Conservation (phyloP, 2,329 filamentous ascomycete genomes). For the Xylaria digitata region DNA sequence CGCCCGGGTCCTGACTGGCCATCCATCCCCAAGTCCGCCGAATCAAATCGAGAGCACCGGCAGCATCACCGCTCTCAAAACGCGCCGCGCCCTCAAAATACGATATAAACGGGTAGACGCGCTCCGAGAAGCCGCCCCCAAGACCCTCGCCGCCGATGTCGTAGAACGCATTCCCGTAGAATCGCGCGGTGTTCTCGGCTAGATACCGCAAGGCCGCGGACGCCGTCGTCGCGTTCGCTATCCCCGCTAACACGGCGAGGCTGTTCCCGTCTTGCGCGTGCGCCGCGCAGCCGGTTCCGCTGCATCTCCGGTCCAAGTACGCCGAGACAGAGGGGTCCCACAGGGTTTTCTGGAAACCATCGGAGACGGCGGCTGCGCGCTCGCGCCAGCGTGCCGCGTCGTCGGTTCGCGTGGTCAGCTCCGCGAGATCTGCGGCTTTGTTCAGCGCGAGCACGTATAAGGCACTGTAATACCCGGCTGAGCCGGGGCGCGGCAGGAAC, state of each 20-base stretch:
- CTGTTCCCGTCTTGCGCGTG: slow-evolving; percentile 65
- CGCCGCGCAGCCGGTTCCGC: slow-evolving; percentile 47
- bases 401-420: slow-evolving; percentile 38
- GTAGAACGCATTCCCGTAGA: slow-evolving; percentile 65
- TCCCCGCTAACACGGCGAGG: slow-evolving; percentile 57
- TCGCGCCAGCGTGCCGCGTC: slow-evolving; percentile 55
- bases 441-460: slow-evolving; percentile 60
- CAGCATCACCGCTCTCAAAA: slow-evolving; percentile 52
- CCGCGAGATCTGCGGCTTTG: slow-evolving; percentile 58
- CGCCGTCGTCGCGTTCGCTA: slow-evolving; percentile 48
- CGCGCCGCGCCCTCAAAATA: slow-evolving; percentile 65
- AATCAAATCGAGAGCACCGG: slow-evolving; percentile 58
- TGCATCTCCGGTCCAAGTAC: slow-evolving; percentile 58
- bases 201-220: slow-evolving; percentile 56
- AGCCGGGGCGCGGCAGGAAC: slow-evolving; percentile 59
- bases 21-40: slow-evolving; percentile 63
- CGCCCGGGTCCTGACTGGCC: slow-evolving; percentile 57
- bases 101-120: slow-evolving; percentile 64
- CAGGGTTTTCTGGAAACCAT: slow-evolving; percentile 53
- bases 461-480: slow-evolving; percentile 65
- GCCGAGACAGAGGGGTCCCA: slow-evolving; percentile 58
- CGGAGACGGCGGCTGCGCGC: slow-evolving; percentile 52
- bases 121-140: slow-evolving; percentile 53
- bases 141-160: slow-evolving; percentile 56
- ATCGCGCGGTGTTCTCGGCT: slow-evolving; percentile 48